Base-by-base conservation (phyloP, 257 asterid genomes). In the Nicotiana obtusifolia region DNA sequence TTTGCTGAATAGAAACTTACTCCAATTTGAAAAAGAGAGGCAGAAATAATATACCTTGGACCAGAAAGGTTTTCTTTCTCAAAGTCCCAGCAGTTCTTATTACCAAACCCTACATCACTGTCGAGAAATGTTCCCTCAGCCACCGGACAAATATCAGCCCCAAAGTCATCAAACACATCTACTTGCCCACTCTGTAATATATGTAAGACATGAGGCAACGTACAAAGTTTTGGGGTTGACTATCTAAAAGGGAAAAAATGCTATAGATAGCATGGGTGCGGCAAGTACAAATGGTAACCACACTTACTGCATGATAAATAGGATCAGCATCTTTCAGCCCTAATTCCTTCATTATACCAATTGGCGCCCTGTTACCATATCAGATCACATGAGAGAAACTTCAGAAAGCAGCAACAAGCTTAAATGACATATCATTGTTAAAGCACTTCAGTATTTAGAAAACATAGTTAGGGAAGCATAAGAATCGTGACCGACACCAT, bases 231-330 rank as follows among this genome's bases (percentile, higher is more conserved):
- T 73, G 62, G 79, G 41, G 24, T 73, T 49, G 79, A 49, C 79
- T 73, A 47, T 47, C 79, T 22, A 47, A 20, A 73, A 73, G 22
- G 61, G 19, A 73, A 69, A 26, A 37, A 24, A 73, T 20, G 78
- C 0, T 15, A 47, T 37, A 33, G 65, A 62, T 59, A 47, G 53
- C 9, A 73, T 59, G 47, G 33, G 5, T 17, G 31, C n/a, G 37
- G 35, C 78, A 61, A 28, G 28, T 62, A 22, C 67, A 82, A 73
- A 82, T 61, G 52, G 79, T 14, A 49, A 15, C 62, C 77, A 68
- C 61, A 83, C 95, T 85, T 91, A 94, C 97, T 47, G 60, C 81
- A 62, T 84, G 88, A 80, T 84, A 85, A 56, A 47, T 54, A 77
- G 77, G 80, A 60, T 76, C 69, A 52, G 84, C 76, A 57, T 68